Base-by-base conservation (phyloP, 441 rosid species). In the Croton laevigatus region DNA sequence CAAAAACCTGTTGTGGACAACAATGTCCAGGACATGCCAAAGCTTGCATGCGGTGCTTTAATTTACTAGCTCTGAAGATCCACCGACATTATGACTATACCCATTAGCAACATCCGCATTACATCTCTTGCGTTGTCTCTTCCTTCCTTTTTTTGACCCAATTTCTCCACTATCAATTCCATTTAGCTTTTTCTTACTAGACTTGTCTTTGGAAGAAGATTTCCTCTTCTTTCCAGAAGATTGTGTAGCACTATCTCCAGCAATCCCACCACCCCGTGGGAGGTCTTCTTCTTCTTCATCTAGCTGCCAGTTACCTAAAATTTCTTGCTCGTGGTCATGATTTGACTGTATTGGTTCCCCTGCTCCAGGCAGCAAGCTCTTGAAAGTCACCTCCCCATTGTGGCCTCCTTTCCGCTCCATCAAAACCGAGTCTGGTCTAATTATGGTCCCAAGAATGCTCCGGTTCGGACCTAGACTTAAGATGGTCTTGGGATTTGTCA, bases 371-470 rank as follows among this genome's bases (percentile, higher is more conserved):
- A 94, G 85, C 84, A 94, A 77, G 80, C 80, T 85, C 70, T 67
- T 81, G 78, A 94, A 90, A 61, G 90, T 88, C 45, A 89, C 75
- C 3, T 83, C 89, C 58, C 95, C 89, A 40, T 82, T 86, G 20
- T 73, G 57, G 34, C 97, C 98, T 37, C 97, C 94, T 80, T 89
- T 86, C 46, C 98, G 93, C 71, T 86, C 86, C 55, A 85, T 71
- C 75, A 94, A 75, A 63, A 86, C 61, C 7, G 89, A 82, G 79
- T 89, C 97, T 6, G 93, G 90, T 81, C 95, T 88, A 78, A 91
- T 89, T 81, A 94, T 91, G 40, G 93, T 90, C n/a, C 97, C 97
- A 12, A 91, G 97, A 55, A 94, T 91, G 84, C 97, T 94, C 78
- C 92, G 72, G 76, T 83, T 82, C 23, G 90, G 86, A 20, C 94